Evolutionary conservation across 2,329 filamentous ascomycete species (phyloP).

Genomic region (Bipolaris cookei): DNA sequence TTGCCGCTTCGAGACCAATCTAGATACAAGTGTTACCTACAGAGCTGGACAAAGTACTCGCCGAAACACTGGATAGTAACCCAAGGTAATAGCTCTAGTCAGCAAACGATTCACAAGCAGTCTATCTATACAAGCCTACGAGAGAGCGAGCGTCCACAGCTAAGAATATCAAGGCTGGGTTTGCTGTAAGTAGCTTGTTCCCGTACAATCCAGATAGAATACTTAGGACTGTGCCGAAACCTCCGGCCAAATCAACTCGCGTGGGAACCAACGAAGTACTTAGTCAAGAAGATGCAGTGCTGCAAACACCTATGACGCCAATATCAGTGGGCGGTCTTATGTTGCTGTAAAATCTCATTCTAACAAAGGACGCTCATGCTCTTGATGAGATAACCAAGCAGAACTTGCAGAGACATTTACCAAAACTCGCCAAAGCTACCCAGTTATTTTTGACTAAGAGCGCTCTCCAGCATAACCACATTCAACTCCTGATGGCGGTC

Average conservation of each 20-base stretch:
- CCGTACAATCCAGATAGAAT: no score
- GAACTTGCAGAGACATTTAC: constrained; percentile 19
- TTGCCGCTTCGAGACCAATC: constrained; percentile 11
- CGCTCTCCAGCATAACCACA: neutral
- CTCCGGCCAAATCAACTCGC: no score
- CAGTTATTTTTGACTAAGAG: constrained; percentile 22
- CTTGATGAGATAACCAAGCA: constrained; percentile 26
- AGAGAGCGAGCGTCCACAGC: constrained; percentile 29
- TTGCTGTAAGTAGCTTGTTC: no score
- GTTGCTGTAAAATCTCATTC: constrained; percentile 23
- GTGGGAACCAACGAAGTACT: no score
- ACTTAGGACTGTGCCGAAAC: no score
- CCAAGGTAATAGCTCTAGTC: neutral
- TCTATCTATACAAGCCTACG: constrained; percentile 21
- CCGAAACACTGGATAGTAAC: constrained; percentile 14
- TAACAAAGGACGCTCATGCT: constrained; percentile 27
- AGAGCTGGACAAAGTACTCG: constrained; percentile 19
- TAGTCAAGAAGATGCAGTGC: constrained; percentile 25
- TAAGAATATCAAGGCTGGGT: constrained; percentile 33
- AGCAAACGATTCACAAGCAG: constrained; percentile 1
- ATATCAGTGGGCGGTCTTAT: constrained; percentile 27
- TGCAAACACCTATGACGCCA: constrained; percentile 38
- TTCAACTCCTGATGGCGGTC: neutral
- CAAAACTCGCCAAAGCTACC: constrained; percentile 25
- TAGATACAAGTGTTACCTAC: constrained; percentile 9